Conservation (phyloP, 495 filamentous ascomycete genomes). For the Chaetomium cochliodes region DNA sequence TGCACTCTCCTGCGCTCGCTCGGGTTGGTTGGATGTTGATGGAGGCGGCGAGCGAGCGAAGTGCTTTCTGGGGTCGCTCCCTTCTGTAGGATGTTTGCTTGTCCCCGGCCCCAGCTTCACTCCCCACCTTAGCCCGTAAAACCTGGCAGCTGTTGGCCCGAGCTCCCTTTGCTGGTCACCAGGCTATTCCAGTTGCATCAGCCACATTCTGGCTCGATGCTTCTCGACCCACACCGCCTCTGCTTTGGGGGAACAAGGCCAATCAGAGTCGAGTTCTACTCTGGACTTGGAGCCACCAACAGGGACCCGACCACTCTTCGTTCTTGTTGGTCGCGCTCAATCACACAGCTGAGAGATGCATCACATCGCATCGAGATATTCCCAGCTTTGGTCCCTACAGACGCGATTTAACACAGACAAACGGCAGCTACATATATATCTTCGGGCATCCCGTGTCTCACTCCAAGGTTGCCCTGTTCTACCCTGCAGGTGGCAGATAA, state of each 20-base stretch:
- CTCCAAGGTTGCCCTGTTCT: not conserved
- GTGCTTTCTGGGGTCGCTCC: conserved; percentile 2
- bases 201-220: conserved; percentile 10
- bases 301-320: not conserved
- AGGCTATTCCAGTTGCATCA: not conserved
- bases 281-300: not conserved
- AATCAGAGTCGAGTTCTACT: not conserved
- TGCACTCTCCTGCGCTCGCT: not conserved
- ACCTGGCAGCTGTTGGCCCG: conserved; percentile 13
- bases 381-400: not conserved
- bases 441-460: not conserved
- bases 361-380: conserved; percentile 16
- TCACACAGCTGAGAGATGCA: conserved; percentile 9
- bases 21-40: conserved; percentile 12
- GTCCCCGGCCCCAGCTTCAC: not conserved
- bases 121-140: not conserved
- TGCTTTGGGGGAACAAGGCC: not conserved
- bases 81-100: conserved; percentile 9
- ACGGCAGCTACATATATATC: conserved; percentile 5
- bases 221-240: not conserved
- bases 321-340: conserved; percentile 1
- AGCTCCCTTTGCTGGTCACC: conserved; percentile 8
- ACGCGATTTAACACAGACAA: conserved; percentile 4
- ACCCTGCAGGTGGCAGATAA: conserved; percentile 14
- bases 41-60: conserved; percentile 9